Base-by-base conservation (phyloP, 805 yeast genomes). In the Yamadazyma nakazawae region DNA sequence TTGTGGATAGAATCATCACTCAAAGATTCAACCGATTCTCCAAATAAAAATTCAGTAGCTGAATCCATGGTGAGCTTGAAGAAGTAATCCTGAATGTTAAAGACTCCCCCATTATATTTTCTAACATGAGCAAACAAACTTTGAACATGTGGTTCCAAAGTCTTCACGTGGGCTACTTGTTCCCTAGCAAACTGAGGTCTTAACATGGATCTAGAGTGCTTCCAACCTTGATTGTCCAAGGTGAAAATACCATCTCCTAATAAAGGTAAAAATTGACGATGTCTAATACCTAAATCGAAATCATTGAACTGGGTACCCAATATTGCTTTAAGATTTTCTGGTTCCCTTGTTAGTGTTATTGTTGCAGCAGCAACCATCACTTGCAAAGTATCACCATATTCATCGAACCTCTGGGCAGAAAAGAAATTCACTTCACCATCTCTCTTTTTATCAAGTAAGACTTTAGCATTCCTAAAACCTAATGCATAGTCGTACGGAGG, bases 241-340 rank as follows among this genome's bases (percentile, higher is more conserved):
- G 76, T 71, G 54, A 71, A 71, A 37, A 70, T 69, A 18, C 76
- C 76, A 49, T 71, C 74, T 6, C 75, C 75, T 31, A 70, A 59
- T 35, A 70, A 56, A 2, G 74, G 72, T 42, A 48, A 44, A 49
- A 70, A 68, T 37, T 66, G 70, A 5, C 58, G 54, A 49, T 70
- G 70, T 58, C 76, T 65, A 21, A 56, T 51, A 2, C 75, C 76
- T 44, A 71, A 60, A 37, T 62, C 63, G 47, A 68, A 71, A 42
- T 71, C 75, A 47, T 61, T 64, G 47, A 70, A 71, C 45, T 69
- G 75, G 19, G 74, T 69, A 35, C 73, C 72, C 55, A 71, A 66
- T 4, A 71, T 46, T 6, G 75, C 74, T 51, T 70, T 71, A 41
- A 70, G 58, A 50, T 69, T 70, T 45, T 71, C 75, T 12, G 75